phyloP scores from a whole-genome alignment of 176 grass and related monocot species.

The Elymus sibiricus region DNA sequence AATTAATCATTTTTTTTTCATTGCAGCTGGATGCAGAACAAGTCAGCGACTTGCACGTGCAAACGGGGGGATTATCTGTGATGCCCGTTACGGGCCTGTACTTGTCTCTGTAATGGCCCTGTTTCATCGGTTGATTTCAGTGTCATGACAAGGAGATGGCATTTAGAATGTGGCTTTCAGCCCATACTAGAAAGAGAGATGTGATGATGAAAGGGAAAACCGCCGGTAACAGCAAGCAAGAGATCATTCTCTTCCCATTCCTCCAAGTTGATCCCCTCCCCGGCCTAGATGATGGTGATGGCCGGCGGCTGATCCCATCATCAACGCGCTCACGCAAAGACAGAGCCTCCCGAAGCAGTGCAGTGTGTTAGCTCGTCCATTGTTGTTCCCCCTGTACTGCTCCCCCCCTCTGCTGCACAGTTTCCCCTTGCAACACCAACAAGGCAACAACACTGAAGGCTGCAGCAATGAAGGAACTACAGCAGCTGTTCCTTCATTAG shows the following conservation, averaged over 20 bases:
- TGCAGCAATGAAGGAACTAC: too few relatives aligned
- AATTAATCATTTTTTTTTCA: neutral
- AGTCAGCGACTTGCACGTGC: neutral
- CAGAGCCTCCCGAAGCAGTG: neutral
- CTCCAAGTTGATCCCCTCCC: neutral
- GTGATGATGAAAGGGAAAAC: neutral
- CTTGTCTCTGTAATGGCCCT: neutral
- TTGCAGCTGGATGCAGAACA: neutral
- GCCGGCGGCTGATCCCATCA: neutral
- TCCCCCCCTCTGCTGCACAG: too few relatives aligned
- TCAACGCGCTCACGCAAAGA: neutral
- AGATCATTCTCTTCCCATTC: neutral
- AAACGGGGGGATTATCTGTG: neutral
- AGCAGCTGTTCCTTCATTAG: too few relatives aligned
- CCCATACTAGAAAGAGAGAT: neutral
- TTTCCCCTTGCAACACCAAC: too few relatives aligned
- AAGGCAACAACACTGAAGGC: too few relatives aligned
- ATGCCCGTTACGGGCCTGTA: too few relatives aligned
- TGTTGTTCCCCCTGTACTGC: too few relatives aligned
- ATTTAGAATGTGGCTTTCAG: slow-evolving; percentile 7
- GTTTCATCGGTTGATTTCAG: neutral
- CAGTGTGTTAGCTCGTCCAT: too few relatives aligned
- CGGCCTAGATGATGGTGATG: neutral
- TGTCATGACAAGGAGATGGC: neutral
- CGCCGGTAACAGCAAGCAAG: neutral